These are phyloP conservation scores for Cyclotella baltica DNA, from an alignment of 108 stramenopile genomes.

Conservation along the genomic window DNA sequence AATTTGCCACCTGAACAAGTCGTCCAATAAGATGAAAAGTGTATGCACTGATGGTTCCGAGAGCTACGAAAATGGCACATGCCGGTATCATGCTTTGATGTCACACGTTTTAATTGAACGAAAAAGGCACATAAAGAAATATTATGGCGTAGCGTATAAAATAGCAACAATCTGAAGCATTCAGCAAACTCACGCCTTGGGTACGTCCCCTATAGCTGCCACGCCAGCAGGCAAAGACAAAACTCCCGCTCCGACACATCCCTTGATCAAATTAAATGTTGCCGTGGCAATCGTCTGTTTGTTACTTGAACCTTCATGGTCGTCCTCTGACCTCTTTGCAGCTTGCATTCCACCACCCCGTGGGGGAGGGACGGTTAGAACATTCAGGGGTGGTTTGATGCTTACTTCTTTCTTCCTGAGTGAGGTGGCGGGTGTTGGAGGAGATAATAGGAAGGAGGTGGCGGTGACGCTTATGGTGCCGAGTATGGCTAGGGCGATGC, in stretches of 20 bases:
- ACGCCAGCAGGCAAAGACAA: conserved; percentile 85
- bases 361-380: no score
- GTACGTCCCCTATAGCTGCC: conserved; percentile 68
- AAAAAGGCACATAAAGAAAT: no score
- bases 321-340: conserved; percentile 20
- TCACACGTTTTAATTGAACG: no score
- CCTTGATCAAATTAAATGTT: conserved; percentile 92
- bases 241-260: conserved; percentile 86
- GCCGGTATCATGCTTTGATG: conserved; percentile 67
- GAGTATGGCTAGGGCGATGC: neutral
- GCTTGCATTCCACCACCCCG: no score
- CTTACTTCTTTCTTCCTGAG: no score
- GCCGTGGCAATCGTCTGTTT: conserved; percentile 48
- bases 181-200: conserved; percentile 47
- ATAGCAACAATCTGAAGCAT: no score
- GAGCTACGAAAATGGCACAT: conserved; percentile 55
- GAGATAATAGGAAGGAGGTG: neutral
- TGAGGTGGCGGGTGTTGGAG: neutral
- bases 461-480: neutral
- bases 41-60: conserved; percentile 89
- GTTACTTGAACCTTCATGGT: neutral
- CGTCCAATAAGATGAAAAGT: conserved; percentile 84
- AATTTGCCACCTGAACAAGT: conserved; percentile 45
- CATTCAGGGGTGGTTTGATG: neutral
- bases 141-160: no score